Evolutionary conservation across 768 basidiomycete genomes (phyloP), one percentile per base, ranked within the genome.

Genomic region (Leccinum barrowsii): DNA sequence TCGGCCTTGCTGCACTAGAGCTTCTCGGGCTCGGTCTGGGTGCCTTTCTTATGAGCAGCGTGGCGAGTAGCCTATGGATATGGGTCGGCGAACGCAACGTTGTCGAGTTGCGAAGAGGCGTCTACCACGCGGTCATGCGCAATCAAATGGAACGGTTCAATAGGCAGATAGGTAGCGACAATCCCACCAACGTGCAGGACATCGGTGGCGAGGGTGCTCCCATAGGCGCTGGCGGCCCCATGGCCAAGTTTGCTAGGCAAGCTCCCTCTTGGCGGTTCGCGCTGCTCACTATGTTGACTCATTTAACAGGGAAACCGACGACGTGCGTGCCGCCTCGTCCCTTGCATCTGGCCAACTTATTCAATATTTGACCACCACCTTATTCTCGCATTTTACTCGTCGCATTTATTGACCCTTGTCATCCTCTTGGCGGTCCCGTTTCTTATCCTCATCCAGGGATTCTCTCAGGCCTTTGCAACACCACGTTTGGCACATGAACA

Each of bases 91-190:
- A 98, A 71, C 76, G 83, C 57, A 91, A 92, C 61, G 84, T 86
- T 4, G 75, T 85, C 63, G 78, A 80, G 7, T 73, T 97, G 19
- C 76, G 94, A 59, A 78, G 80, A 65, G 74, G 76, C 49, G 87
- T 95, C 7, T 96, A 90, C 68, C 66, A 70, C 4, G 82, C 85
- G 2, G 83, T 97, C 26, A 80, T 84, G 15, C 68, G 66, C 21
- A 88, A 87, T 66, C 85, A 87, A 17, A 88, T 96, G 83, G 79
- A 80, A n/a, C 96, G 95, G 94, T 97, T 93, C 69, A 93, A 97
- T 73, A 73, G 82, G 42, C 86, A 90, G 56, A 86, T 89, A 80
- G 85, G 83, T 54, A 74, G 75, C 8, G 85, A 84, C 21, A 79
- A 78, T 40, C 71, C 78, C 22, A 76, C 73, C 7, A 62, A 70